Conservation (phyloP, 208 protist genomes). For the Leishmania tarentolae region DNA sequence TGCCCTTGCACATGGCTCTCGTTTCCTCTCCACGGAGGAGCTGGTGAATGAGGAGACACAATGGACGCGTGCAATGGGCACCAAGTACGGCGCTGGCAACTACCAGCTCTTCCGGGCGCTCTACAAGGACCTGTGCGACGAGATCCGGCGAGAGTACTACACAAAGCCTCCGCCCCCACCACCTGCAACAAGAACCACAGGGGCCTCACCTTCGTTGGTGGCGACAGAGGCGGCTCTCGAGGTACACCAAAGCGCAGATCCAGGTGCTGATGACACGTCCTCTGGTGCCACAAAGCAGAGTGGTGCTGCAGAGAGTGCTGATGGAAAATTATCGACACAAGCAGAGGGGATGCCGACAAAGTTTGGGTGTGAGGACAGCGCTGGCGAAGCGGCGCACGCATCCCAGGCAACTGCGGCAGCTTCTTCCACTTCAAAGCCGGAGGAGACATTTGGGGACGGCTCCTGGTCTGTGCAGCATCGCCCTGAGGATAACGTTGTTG, state of each 20-base stretch:
- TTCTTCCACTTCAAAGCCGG: background rate
- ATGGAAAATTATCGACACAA: background rate
- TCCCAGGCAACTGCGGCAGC: background rate
- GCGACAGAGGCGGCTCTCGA: background rate
- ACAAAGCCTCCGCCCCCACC: slow-evolving; percentile 71
- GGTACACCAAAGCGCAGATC: background rate
- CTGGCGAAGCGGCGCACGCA: background rate
- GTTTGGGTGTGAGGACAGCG: background rate
- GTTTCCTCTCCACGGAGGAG: slow-evolving; percentile 26
- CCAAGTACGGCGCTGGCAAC: slow-evolving; percentile 68
- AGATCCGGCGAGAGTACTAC: slow-evolving; percentile 69
- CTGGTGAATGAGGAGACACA: slow-evolving; percentile 30
- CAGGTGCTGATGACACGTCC: background rate
- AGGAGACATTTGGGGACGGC: slow-evolving; percentile 29
- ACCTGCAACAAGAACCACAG: slow-evolving; percentile 11
- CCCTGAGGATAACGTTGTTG: slow-evolving; percentile 46
- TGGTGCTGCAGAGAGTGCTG: background rate
- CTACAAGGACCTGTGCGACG: slow-evolving; percentile 85
- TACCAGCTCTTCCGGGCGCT: slow-evolving; percentile 78
- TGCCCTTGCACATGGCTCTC: background rate
- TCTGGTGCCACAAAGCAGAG: background rate
- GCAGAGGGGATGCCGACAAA: background rate
- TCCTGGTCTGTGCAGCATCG: slow-evolving; percentile 54
- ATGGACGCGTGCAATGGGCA: slow-evolving; percentile 47
- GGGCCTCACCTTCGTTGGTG: background rate